These are phyloP conservation scores for Diaporthe citrichinensis DNA, from an alignment of 2,329 filamentous ascomycete species.

Conservation along the genomic window DNA sequence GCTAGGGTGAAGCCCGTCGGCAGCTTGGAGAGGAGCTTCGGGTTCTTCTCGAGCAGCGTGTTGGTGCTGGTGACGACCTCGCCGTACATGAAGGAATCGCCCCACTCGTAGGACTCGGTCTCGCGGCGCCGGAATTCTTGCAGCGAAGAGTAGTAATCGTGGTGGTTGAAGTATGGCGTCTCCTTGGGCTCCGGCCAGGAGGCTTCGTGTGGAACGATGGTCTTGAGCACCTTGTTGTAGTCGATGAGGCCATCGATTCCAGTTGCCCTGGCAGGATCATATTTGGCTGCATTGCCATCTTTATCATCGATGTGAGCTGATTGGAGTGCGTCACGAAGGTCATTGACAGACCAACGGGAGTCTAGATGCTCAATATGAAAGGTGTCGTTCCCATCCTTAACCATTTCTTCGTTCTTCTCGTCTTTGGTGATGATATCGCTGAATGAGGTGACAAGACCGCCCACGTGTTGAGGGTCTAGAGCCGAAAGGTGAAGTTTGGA, in stretches of 20 bases:
- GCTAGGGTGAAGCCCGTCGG: conserved; percentile 90
- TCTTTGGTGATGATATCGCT: conserved; percentile 77
- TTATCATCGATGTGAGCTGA: conserved; percentile 48
- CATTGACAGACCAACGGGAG: conserved; percentile 70
- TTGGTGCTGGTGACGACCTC: conserved; percentile 96
- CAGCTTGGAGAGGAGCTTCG: conserved; percentile 79
- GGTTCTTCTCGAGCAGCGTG: conserved; percentile 94
- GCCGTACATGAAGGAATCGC: conserved; percentile 84
- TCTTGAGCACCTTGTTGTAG: conserved; percentile 81
- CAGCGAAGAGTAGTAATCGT: conserved; percentile 81
- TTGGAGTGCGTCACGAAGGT: conserved; percentile 67
- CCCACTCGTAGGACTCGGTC: conserved; percentile 76
- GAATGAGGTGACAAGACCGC: conserved; percentile 76
- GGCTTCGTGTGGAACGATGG: conserved; percentile 79
- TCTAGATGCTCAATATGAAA: conserved; percentile 82
- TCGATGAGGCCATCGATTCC: conserved; percentile 75
- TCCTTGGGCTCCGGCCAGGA: conserved; percentile 77
- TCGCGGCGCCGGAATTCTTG: conserved; percentile 73
- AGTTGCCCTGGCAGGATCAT: conserved; percentile 40
- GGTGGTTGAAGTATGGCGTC: conserved; percentile 90
- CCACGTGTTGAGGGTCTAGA: conserved; percentile 73
- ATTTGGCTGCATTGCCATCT: conserved; percentile 20
- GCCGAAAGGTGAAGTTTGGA: conserved; percentile 88
- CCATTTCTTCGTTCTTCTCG: conserved; percentile 74
- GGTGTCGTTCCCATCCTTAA: conserved; percentile 85